A percentile compares a stretch with the other conserved stretches of the same genome.
These are phyloP conservation scores for Alternaria conjuncta DNA, from an alignment of 2,329 filamentous ascomycete genomes.

Conservation along the genomic window DNA sequence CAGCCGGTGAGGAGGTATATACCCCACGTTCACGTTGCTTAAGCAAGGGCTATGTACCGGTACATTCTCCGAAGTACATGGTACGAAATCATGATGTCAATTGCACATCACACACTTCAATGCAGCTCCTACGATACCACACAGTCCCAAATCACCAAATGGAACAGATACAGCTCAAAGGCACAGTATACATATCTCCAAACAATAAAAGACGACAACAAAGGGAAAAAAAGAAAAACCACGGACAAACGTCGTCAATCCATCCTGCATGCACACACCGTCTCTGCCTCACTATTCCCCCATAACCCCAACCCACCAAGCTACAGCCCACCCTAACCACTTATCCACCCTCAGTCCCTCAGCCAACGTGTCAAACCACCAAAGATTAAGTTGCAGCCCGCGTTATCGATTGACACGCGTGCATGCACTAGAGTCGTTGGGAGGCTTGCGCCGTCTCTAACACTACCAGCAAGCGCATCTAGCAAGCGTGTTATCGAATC, in stretches of 20 bases:
- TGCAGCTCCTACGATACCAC: neutral
- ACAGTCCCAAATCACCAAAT: neutral
- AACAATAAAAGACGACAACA: neutral
- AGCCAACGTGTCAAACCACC: neutral
- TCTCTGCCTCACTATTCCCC: neutral
- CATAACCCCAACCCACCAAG: neutral
- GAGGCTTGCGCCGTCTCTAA: neutral
- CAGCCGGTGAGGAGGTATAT: neutral
- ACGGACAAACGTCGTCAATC: neutral
- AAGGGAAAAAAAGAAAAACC: neutral
- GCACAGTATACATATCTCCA: neutral
- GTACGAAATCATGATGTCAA: neutral
- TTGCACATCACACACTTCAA: neutral
- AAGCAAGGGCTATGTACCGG: neutral
- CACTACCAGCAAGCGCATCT: neutral
- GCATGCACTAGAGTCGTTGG: neutral
- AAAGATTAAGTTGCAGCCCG: neutral
- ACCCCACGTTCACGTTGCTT: neutral
- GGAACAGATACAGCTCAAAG: neutral
- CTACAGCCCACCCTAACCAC: neutral
- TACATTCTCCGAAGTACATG: neutral
- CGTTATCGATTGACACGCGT: conserved; percentile 1
- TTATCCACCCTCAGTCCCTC: neutral
- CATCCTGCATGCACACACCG: neutral
- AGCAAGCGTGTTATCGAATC: neutral